Conservation (phyloP, 2,329 filamentous ascomycete genomes). For the Aurifilum marmelostoma region DNA sequence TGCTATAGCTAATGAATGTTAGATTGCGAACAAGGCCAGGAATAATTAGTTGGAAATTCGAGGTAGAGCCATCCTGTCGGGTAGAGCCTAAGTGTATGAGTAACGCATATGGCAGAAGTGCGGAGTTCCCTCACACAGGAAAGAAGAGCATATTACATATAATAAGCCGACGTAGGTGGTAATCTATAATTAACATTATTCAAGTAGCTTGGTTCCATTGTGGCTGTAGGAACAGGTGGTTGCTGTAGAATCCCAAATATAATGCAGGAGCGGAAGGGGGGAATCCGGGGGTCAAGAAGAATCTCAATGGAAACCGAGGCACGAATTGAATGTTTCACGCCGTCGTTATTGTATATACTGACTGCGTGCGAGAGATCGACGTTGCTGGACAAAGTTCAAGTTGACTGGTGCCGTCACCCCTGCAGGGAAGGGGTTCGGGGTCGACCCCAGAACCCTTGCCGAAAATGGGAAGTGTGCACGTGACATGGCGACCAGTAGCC, state of each 20-base stretch:
- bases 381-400: not conserved
- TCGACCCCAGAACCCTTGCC: not conserved
- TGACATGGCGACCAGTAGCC: not conserved
- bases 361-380: not conserved
- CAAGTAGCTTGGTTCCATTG: not conserved
- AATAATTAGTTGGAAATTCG: not conserved
- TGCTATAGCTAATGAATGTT: not conserved
- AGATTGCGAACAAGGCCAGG: not conserved
- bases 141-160: not conserved
- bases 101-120: not conserved
- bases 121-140: not conserved
- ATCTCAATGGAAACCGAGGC: too few species aligned
- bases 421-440: not conserved
- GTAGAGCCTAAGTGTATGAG: not conserved
- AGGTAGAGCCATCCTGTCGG: too few species aligned
- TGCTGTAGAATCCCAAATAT: not conserved
- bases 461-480: not conserved
- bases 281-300: not conserved
- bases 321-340: too few species aligned
- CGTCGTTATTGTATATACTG: not conserved
- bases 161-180: not conserved
- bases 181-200: too few species aligned
- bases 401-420: not conserved
- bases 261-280: not conserved
- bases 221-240: not conserved